These are phyloP conservation scores for Scopulariopsis brevicaulis DNA, from an alignment of 2,329 filamentous ascomycete species.

Conservation along the genomic window DNA sequence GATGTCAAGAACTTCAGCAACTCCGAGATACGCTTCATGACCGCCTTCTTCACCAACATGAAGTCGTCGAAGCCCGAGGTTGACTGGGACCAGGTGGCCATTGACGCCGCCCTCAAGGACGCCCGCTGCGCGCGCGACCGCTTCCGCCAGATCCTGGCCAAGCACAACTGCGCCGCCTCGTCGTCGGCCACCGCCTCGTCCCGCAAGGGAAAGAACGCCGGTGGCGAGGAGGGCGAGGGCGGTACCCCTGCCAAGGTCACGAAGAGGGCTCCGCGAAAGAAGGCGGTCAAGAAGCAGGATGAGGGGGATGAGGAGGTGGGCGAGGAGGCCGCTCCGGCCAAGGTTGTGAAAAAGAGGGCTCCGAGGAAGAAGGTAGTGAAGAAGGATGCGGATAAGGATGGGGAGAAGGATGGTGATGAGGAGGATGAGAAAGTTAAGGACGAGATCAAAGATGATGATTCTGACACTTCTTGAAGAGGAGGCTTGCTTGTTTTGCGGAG, in stretches of 20 bases:
- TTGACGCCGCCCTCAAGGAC: constrained; percentile 23
- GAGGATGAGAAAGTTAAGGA: constrained; percentile 7
- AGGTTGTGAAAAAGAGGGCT: constrained; percentile 19
- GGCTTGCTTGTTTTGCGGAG: no score
- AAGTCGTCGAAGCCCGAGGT: constrained; percentile 24
- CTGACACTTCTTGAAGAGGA: neutral
- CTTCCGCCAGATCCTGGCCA: constrained; percentile 26
- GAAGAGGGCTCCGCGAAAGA: constrained; percentile 19
- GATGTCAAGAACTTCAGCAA: constrained; percentile 15
- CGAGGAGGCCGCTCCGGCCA: constrained; percentile 11
- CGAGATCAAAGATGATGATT: constrained; percentile 8
- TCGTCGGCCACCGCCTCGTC: constrained; percentile 11
- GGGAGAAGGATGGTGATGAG: constrained; percentile 2
- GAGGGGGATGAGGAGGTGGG: constrained; percentile 3
- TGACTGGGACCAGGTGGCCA: constrained; percentile 26
- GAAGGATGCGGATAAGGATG: neutral
- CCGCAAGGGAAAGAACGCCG: constrained; percentile 12
- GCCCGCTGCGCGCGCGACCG: constrained; percentile 28
- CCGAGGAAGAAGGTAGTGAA: constrained; percentile 16
- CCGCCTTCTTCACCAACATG: constrained; percentile 27
- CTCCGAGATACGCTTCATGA: constrained; percentile 13
- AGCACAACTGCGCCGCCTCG: constrained; percentile 24
- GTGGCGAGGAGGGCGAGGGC: constrained; percentile 1
- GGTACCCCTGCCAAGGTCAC: constrained; percentile 18
- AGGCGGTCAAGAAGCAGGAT: constrained; percentile 6